Evolutionary conservation across 176 grass and related monocot genomes (phyloP).

Genomic region (Triticum monococcum): DNA sequence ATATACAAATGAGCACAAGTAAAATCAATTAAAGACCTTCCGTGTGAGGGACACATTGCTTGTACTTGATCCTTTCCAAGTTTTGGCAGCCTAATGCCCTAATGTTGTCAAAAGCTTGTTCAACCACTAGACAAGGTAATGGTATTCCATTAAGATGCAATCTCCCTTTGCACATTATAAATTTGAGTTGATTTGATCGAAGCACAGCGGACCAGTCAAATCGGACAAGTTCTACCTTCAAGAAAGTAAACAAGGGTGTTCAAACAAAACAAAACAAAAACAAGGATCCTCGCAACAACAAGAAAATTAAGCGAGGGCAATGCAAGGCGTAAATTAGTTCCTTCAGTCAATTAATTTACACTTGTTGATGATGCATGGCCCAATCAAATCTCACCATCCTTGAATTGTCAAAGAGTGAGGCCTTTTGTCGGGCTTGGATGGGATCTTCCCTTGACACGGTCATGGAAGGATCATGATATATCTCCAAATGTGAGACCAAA

Average conservation of each 20-base stretch:
- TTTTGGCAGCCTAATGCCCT: background rate
- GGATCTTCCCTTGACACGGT: slow-evolving; percentile 24
- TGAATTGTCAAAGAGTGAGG: background rate
- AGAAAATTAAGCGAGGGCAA: background rate
- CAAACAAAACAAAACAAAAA: background rate
- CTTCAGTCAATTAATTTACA: background rate
- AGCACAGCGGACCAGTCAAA: background rate
- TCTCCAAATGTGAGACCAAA: background rate
- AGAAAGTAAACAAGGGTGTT: background rate
- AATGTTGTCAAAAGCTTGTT: slow-evolving; percentile 9
- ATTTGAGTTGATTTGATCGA: background rate
- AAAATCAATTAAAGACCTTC: too few species aligned
- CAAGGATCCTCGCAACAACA: background rate
- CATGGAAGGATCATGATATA: background rate
- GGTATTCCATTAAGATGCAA: background rate
- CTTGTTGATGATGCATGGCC: slow-evolving; percentile 1
- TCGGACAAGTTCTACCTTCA: background rate
- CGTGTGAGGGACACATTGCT: too few species aligned
- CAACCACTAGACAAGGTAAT: background rate
- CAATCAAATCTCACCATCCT: background rate
- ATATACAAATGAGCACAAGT: too few species aligned
- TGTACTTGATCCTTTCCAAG: background rate
- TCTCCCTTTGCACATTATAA: background rate
- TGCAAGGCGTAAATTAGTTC: too few species aligned
- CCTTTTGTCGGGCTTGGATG: slow-evolving; percentile 21